These are phyloP conservation scores for Pestalotiopsis sp. DNA, from an alignment of 2,329 filamentous ascomycete species.

Conservation along the genomic window DNA sequence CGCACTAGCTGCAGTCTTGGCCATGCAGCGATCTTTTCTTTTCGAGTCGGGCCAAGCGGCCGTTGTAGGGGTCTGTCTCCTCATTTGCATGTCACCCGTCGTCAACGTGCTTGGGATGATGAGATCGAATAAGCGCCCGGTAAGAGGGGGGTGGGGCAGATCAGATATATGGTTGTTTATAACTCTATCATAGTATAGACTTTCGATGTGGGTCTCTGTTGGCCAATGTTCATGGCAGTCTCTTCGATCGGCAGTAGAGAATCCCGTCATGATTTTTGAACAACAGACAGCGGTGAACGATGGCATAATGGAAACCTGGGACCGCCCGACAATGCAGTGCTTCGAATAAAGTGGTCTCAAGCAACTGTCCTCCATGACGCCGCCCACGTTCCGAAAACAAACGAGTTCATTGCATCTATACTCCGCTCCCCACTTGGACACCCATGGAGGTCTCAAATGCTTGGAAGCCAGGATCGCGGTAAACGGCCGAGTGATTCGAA, in stretches of 20 bases:
- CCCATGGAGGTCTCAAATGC: background rate
- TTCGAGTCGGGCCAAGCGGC: background rate
- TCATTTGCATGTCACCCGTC: background rate
- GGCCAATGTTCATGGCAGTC: background rate
- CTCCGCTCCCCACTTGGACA: background rate
- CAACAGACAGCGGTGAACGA: background rate
- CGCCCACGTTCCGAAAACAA: background rate
- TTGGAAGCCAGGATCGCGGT: background rate
- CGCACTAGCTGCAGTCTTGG: conserved; percentile 8
- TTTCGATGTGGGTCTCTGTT: background rate
- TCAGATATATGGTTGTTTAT: background rate
- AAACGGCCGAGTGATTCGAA: conserved; percentile 11
- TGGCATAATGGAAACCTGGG: too few species aligned
- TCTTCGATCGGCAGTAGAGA: background rate
- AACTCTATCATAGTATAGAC: background rate
- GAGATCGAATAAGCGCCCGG: background rate
- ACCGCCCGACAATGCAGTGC: background rate
- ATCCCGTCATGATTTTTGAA: background rate
- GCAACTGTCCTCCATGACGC: background rate
- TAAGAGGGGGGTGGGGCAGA: background rate
- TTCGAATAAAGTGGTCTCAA: background rate
- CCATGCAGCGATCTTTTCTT: background rate
- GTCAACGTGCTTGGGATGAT: background rate
- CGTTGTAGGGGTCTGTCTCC: background rate
- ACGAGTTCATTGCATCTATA: background rate